Conservation (phyloP, 345 rosid species). For the Arabis hirsuta region DNA sequence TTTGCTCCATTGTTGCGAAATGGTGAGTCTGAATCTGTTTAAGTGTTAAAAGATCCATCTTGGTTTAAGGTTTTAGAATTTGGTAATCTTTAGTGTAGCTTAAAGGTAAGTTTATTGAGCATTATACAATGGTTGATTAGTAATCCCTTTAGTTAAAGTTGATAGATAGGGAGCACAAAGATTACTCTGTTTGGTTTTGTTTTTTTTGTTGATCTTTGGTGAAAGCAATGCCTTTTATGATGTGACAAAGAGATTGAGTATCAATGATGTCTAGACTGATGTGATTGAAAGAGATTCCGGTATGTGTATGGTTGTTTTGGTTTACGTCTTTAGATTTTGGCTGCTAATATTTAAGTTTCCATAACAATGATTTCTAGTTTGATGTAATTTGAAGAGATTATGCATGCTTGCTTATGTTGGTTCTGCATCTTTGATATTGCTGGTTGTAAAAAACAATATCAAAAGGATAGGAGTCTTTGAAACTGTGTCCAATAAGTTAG, state of each 20-base stretch:
- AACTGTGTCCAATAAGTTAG: conserved; percentile 22
- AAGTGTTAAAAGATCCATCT: neutral
- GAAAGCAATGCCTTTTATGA: neutral
- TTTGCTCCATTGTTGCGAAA: neutral
- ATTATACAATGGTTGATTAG: conserved; percentile 8
- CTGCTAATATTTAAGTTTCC: neutral
- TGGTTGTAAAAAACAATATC: neutral
- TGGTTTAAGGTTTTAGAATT: neutral
- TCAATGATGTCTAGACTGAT: conserved; percentile 9
- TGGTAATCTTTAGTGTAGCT: conserved; percentile 14
- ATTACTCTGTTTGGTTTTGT: neutral
- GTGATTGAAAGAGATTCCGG: neutral
- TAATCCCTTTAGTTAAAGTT: neutral
- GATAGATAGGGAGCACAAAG: neutral
- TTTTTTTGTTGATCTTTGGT: neutral
- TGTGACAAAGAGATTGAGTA: neutral
- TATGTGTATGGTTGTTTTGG: conserved; percentile 22
- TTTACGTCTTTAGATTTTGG: conserved; percentile 5
- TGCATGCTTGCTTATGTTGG: neutral
- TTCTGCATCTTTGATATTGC: conserved; percentile 13
- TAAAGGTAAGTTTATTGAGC: neutral
- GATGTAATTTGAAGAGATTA: neutral
- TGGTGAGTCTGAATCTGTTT: conserved; percentile 8
- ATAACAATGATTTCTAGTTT: neutral
- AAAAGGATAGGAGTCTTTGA: conserved; percentile 10